Conservation (phyloP, 1,284 basidiomycete species). For the Marasmius sp. region DNA sequence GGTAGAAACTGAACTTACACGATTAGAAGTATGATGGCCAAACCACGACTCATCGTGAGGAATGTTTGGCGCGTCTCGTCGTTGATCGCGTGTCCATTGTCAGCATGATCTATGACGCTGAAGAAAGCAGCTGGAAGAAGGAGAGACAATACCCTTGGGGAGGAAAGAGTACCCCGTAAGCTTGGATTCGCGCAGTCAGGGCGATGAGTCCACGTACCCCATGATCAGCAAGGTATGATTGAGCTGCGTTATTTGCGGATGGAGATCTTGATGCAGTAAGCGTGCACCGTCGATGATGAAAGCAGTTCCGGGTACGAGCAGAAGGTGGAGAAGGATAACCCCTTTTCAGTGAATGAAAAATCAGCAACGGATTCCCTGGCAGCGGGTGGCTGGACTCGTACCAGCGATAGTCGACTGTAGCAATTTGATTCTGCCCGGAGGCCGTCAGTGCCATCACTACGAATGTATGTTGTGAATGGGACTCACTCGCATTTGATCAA, state of each 20-base stretch:
- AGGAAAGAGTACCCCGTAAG: background rate
- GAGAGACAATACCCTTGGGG: conserved; percentile 39
- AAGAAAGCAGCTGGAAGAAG: conserved; percentile 48
- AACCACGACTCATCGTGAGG: conserved; percentile 43
- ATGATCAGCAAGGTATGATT: conserved; percentile 46
- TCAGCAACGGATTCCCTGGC: background rate
- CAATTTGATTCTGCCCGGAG: conserved; percentile 41
- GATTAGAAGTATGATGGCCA: conserved; percentile 41
- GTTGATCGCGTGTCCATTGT: conserved; percentile 19
- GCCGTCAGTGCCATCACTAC: background rate
- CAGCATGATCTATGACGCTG: conserved; percentile 34
- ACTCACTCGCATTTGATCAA: conserved; percentile 48
- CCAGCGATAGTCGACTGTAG: conserved; percentile 62
- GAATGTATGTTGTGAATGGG: background rate
- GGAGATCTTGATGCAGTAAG: conserved; percentile 44
- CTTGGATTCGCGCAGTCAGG: background rate
- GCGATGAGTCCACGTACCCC: conserved; percentile 30
- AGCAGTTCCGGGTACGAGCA: conserved; percentile 59
- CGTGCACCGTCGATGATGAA: conserved; percentile 63
- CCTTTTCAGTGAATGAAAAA: conserved; percentile 30
- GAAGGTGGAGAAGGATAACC: conserved; percentile 60
- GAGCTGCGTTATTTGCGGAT: conserved; percentile 41
- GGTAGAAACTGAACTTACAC: conserved; percentile 29
- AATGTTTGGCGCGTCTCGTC: conserved; percentile 32
- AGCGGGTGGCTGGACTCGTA: conserved; percentile 18